phyloP scores from a whole-genome alignment of 2,329 filamentous ascomycete genomes.

The Parastagonospora avenae region DNA sequence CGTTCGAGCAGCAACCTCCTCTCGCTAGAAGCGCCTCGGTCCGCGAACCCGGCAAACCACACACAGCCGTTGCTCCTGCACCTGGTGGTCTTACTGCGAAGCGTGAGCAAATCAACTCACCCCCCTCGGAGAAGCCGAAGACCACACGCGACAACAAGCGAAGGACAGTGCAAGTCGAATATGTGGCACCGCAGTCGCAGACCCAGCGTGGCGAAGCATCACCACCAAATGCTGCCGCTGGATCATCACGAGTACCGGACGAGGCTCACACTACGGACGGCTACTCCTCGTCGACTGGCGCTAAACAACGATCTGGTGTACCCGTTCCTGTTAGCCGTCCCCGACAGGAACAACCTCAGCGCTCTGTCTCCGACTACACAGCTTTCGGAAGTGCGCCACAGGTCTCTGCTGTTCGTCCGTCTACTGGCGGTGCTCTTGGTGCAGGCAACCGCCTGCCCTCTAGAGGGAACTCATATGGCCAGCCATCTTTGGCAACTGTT shows the following conservation, averaged over 20 bases:
- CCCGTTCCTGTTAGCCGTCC: constrained; percentile 42
- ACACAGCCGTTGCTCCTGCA: constrained; percentile 52
- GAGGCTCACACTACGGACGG: constrained; percentile 54
- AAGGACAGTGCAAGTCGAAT: constrained; percentile 95
- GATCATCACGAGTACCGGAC: constrained; percentile 44
- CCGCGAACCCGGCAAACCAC: constrained; percentile 77
- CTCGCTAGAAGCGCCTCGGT: constrained; percentile 91
- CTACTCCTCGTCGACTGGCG: constrained; percentile 37
- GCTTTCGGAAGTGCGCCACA: constrained; percentile 48
- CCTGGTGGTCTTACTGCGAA: constrained; percentile 70
- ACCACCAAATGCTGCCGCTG: constrained; percentile 38
- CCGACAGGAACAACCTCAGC: constrained; percentile 53
- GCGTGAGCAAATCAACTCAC: constrained; percentile 73
- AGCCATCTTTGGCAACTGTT: constrained; percentile 84
- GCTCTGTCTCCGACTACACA: constrained; percentile 56
- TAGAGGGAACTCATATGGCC: constrained; percentile 78
- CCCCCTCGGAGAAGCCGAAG: constrained; percentile 69
- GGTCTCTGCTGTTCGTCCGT: constrained; percentile 63
- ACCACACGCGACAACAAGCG: constrained; percentile 81
- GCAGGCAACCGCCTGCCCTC: constrained; percentile 68
- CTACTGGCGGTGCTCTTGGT: constrained; percentile 78
- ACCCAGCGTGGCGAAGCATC: constrained; percentile 72
- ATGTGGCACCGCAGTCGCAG: constrained; percentile 87
- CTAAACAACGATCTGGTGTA: constrained; percentile 26
- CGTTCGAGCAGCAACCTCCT: constrained; percentile 64